phyloP scores from a whole-genome alignment of 1,284 basidiomycete genomes.

The Cutaneotrichosporon arboriforme region DNA sequence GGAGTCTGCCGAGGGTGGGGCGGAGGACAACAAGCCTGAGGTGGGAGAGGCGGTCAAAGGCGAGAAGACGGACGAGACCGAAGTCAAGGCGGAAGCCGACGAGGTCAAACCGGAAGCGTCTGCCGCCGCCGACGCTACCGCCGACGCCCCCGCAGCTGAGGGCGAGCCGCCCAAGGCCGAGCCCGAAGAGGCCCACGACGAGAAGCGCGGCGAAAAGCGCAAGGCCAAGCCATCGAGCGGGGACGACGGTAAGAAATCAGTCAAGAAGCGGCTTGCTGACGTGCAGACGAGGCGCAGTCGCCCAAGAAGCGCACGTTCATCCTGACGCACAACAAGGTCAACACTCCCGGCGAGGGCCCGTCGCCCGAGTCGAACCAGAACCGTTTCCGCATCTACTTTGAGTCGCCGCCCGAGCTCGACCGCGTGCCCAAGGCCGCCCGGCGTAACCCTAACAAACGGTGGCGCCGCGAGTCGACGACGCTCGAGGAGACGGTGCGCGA shows the following conservation, averaged over 20 bases:
- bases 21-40: constrained; percentile 14
- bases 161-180: constrained; percentile 4
- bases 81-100: background rate
- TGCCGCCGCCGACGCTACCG: background rate
- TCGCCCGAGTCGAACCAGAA: constrained; percentile 41
- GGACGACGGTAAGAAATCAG: constrained; percentile 44
- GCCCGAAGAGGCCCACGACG: constrained; percentile 16
- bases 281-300: constrained; percentile 18
- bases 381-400: constrained; percentile 49
- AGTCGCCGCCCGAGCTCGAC: constrained; percentile 47
- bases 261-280: background rate
- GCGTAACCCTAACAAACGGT: constrained; percentile 56
- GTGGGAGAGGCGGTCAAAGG: constrained; percentile 11
- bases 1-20: constrained; percentile 53
- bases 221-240: constrained; percentile 43
- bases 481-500: constrained; percentile 13
- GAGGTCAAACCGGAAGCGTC: constrained; percentile 11
- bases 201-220: constrained; percentile 43
- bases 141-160: constrained; percentile 14
- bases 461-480: constrained; percentile 53
- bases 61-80: constrained; percentile 2
- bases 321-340: constrained; percentile 40
- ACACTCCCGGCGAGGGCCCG: constrained; percentile 16
- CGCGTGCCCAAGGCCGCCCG: constrained; percentile 36
- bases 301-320: constrained; percentile 43